These are phyloP conservation scores for Limnanthes douglasii DNA, from an alignment of 345 rosid genomes.

Conservation along the genomic window DNA sequence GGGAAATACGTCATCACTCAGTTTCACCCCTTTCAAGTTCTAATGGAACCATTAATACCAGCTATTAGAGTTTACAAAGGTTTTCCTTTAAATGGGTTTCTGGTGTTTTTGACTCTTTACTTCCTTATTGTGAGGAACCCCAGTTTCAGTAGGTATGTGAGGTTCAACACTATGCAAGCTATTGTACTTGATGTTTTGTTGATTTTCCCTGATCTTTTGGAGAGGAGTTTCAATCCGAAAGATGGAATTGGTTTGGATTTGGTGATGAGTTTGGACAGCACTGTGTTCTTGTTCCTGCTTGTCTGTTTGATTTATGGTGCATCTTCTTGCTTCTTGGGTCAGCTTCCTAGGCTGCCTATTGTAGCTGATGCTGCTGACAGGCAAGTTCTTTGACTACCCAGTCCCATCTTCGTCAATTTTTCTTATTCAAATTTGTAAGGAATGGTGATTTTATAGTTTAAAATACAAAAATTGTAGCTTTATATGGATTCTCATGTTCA, in stretches of 20 bases:
- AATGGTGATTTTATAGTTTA: too few relatives aligned
- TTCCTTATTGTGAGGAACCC: conserved; percentile 78
- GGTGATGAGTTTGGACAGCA: conserved; percentile 91
- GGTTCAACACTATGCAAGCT: conserved; percentile 98
- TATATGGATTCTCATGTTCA: too few relatives aligned
- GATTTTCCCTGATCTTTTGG: conserved; percentile 84
- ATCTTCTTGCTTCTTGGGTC: conserved; percentile 77
- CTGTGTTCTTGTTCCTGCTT: conserved; percentile 76
- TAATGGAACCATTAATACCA: conserved; percentile 68
- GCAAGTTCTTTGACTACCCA: conserved; percentile 82
- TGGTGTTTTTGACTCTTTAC: conserved; percentile 65
- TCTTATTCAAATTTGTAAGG: too few relatives aligned
- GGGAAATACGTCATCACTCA: conserved; percentile 76
- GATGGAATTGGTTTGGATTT: conserved; percentile 78
- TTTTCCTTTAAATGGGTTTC: conserved; percentile 78
- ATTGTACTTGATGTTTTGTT: conserved; percentile 78
- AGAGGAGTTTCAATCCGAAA: conserved; percentile 67
- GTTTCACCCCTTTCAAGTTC: conserved; percentile 42
- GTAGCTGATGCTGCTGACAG: conserved; percentile 98
- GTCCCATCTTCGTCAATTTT: too few relatives aligned
- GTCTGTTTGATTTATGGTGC: conserved; percentile 82
- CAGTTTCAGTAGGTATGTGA: conserved; percentile 83
- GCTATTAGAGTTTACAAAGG: conserved; percentile 69
- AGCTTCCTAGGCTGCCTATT: conserved; percentile 80
- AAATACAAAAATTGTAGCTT: too few relatives aligned